Base-by-base conservation (phyloP, 352 stramenopile species). In the Phytophthora ramorum region DNA sequence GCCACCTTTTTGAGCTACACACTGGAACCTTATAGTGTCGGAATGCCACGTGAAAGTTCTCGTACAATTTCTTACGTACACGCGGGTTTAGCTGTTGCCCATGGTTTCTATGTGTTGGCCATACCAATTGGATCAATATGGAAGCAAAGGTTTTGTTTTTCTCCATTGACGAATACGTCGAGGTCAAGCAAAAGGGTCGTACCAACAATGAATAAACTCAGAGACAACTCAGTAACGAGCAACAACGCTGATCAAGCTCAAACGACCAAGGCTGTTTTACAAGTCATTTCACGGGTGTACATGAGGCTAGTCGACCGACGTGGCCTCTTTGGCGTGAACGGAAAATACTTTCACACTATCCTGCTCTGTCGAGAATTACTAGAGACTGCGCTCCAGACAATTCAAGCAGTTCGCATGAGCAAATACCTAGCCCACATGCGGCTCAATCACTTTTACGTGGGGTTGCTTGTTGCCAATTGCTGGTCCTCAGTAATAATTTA, bases 401-500 rank as follows among this genome's bases (percentile, higher is more conserved):
- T 62, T 4, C 59, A 78, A 54, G 60, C 64, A 0, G 32, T 71
- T 30, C 55, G 53, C 9, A 74, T 77, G 58, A 77, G 69, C 20
- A 56, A 59, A n/a, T 51, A 56, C 19, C 40, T 78, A 7, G 32
- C 70, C 6, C 56, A 48, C 2, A 22, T 46, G 1, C 54, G 54
- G 35, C 69, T 83, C 9, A 77, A 83, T 17, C 53, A 54, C 0
- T 64, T 81, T 19, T 78, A 73, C 9, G 69, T 78, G 6, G 28
- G 22, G 0, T 37, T 83, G 4, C 13, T 83, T 7, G 55, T 72
- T 2, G 8, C 63, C 4, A 78, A 75, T 38, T 75, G 65, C 12
- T 78, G 65, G 70, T 60, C 58, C 0, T 47, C 54, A n/a, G 35
- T 65, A 0, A n/a, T 78, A 7, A 34, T 78, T 1, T 50, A 76